Evolutionary conservation across 2,329 filamentous ascomycete species (phyloP), one percentile per base, ranked within the genome.

Genomic region (Aspergillus spinulosporus): DNA sequence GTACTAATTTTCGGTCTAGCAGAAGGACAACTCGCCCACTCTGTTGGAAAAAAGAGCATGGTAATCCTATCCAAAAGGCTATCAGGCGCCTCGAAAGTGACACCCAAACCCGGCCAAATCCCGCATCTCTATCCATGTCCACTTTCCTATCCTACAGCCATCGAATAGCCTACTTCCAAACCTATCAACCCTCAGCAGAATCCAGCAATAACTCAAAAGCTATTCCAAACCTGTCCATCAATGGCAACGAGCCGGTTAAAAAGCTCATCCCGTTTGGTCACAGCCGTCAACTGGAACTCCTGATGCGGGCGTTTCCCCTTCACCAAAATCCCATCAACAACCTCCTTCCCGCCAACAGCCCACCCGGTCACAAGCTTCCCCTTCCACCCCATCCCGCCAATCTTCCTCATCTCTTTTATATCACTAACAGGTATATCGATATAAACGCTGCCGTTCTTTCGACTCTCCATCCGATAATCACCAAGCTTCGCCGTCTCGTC

Each of bases 381-480:
- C 74, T 94, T 95, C 90, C 90, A 95, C 0, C 90, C 89, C 39
- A 92, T 79, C 0, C 91, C 90, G 3, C 90, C 90, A 1, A 92
- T 77, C 74, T 95, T 95, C 69, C 86, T 88, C 50, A 95, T 68
- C 69, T 92, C 88, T 49, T 71, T 76, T 46, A 95, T 87, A 12
- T 93, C 88, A 0, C 80, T 80, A 3, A 94, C 81, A 0, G 88
- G 80, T 0, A 94, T 78, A 4, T 82, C 86, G 83, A 89, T 95
- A 0, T 84, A 72, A 0, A 88, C 85, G 56, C 81, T 76, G n/a
- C 81, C 62, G 39, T 82, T 78, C 59, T 82, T 78, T 39, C 72
- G 70, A 21, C 56, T 66, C 32, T 86, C 81, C 5, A 85, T 63
- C 28, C 80, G 76, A 11, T 79, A 77, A 53, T 75, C 66, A 64